Percentiles rank a stretch among this genome's conserved stretches.
Conservation (phyloP, 2,329 filamentous ascomycete genomes). For the Xylariaceae sp. region DNA sequence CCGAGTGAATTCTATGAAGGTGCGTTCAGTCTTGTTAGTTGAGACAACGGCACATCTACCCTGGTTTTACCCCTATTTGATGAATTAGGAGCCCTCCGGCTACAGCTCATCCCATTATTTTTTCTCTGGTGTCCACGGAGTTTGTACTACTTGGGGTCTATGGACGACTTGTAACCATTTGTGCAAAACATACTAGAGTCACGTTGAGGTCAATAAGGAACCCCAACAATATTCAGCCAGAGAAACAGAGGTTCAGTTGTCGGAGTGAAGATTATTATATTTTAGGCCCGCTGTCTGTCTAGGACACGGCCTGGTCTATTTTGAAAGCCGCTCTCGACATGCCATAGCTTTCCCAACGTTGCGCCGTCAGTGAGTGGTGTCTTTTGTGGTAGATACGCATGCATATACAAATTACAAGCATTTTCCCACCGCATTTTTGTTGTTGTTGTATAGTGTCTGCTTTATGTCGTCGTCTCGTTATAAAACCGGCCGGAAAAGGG, state of each 20-base stretch:
- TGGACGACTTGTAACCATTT: neutral
- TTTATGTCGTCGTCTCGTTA: neutral
- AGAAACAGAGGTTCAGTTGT: neutral
- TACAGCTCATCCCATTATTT: neutral
- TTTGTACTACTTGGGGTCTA: neutral
- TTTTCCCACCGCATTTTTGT: neutral
- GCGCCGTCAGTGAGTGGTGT: neutral
- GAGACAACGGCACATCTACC: neutral
- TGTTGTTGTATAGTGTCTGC: slow-evolving; percentile 1
- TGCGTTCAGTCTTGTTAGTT: neutral
- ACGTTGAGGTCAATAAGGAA: neutral
- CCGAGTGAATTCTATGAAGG: neutral
- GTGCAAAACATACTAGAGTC: neutral
- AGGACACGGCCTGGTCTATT: neutral
- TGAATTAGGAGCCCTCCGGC: neutral
- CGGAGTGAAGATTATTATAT: slow-evolving; percentile 10
- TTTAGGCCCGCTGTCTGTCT: neutral
- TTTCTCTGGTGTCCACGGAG: neutral
- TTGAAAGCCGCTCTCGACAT: neutral
- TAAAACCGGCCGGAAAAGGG: neutral
- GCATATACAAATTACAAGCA: slow-evolving; percentile 1
- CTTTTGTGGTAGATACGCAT: neutral
- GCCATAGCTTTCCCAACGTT: slow-evolving; percentile 1
- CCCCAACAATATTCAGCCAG: neutral
- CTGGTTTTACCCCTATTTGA: slow-evolving; percentile 4